Percentiles rank a stretch among this genome's conserved stretches.
Evolutionary conservation across 1,284 basidiomycete genomes (phyloP).

Genomic region (Butyriboletus appendiculatus): DNA sequence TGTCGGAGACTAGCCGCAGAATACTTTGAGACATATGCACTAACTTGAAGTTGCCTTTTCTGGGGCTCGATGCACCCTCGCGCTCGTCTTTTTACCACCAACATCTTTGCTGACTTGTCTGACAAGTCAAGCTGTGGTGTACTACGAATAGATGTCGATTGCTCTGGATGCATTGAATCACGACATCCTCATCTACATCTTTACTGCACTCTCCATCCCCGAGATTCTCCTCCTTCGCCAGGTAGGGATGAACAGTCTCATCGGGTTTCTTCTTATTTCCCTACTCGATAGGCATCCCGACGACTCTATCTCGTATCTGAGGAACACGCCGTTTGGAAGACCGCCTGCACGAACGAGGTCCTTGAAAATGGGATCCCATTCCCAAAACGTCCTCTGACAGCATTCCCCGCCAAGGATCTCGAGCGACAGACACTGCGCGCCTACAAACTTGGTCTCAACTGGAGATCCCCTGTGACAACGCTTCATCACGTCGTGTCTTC

Average conservation of each 20-base stretch:
- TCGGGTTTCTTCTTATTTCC: background rate
- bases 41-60: too few relatives aligned
- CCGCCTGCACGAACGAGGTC: conserved; percentile 46
- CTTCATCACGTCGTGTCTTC: conserved; percentile 28
- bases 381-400: conserved; percentile 33
- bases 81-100: background rate
- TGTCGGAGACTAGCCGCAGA: background rate
- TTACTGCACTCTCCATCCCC: conserved; percentile 45
- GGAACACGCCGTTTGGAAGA: conserved; percentile 56
- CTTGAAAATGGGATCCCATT: conserved; percentile 50
- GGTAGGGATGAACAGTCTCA: conserved; percentile 35
- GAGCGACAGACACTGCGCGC: conserved; percentile 46
- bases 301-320: conserved; percentile 44
- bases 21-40: too few relatives aligned
- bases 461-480: conserved; percentile 37
- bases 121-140: background rate
- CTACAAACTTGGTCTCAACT: conserved; percentile 46
- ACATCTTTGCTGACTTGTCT: background rate
- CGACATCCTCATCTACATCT: conserved; percentile 51
- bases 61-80: background rate
- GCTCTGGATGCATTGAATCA: conserved; percentile 37
- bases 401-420: conserved; percentile 42
- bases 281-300: conserved; percentile 46
- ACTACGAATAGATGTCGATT: conserved; percentile 17
- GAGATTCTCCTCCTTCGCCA: conserved; percentile 50